These are phyloP conservation scores for Pseudogymnoascus sp. DNA, from an alignment of 2,329 filamentous ascomycete species.

Conservation along the genomic window DNA sequence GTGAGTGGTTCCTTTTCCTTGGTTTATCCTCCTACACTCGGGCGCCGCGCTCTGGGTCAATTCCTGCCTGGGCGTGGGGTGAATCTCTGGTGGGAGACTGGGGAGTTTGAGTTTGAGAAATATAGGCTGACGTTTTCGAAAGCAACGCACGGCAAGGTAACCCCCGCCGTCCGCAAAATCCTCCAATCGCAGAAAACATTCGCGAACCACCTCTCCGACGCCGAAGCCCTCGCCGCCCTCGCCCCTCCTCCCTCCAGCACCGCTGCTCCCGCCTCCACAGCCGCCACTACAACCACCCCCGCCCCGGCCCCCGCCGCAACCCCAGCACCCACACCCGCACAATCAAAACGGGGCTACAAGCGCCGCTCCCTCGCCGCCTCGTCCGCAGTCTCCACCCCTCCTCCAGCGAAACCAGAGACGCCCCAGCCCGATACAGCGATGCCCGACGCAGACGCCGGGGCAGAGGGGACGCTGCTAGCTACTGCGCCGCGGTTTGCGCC, in stretches of 20 bases:
- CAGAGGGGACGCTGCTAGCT: background rate
- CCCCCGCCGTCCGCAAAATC: constrained; percentile 60
- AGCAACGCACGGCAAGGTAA: constrained; percentile 26
- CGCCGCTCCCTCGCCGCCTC: constrained; percentile 15
- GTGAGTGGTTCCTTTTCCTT: constrained; percentile 19
- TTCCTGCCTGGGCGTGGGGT: background rate
- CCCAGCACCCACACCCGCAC: constrained; percentile 24
- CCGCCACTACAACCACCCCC: too few species aligned
- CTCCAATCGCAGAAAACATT: constrained; percentile 76
- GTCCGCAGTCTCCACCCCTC: constrained; percentile 11
- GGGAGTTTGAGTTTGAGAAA: background rate
- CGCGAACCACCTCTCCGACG: constrained; percentile 73
- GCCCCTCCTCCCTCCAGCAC: constrained; percentile 28
- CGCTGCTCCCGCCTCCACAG: constrained; percentile 14
- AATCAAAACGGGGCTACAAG: constrained; percentile 13
- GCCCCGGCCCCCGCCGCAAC: constrained; percentile 15
- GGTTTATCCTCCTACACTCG: too few species aligned
- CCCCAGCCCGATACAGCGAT: constrained; percentile 23
- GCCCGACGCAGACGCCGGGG: constrained; percentile 27
- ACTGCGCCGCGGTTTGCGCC: constrained; percentile 24
- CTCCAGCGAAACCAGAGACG: background rate
- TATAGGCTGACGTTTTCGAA: background rate
- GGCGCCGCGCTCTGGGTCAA: too few species aligned
- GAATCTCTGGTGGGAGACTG: background rate
- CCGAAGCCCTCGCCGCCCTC: constrained; percentile 49